These are phyloP conservation scores for Cokeromyces recurvatus DNA, from an alignment of 371 early-diverging fungal genomes.

Conservation along the genomic window DNA sequence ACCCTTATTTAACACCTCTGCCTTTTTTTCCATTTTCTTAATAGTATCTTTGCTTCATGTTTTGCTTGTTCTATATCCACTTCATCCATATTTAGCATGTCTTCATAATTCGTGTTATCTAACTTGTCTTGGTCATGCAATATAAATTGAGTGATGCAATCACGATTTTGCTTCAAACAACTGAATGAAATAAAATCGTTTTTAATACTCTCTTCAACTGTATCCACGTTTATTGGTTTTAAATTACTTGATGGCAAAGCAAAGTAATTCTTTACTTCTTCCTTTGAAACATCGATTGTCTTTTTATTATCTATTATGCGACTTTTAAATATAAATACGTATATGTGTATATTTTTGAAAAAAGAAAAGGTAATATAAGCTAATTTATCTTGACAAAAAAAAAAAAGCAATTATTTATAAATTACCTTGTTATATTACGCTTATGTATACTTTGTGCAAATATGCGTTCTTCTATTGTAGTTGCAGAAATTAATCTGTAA, in stretches of 20 bases:
- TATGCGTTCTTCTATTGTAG: slow-evolving; percentile 35
- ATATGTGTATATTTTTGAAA: too few relatives aligned
- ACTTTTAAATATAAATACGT: slow-evolving; percentile 14
- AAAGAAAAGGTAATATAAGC: too few relatives aligned
- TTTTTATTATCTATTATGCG: slow-evolving; percentile 60
- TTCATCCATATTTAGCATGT: background rate
- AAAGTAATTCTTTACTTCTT: slow-evolving; percentile 4
- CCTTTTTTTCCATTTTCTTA: background rate
- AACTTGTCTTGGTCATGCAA: background rate
- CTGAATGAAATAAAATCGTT: slow-evolving; percentile 1
- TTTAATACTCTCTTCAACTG: background rate
- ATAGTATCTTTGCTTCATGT: background rate
- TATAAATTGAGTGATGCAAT: background rate
- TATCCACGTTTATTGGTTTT: background rate
- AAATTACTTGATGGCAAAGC: background rate
- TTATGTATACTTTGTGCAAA: slow-evolving; percentile 30
- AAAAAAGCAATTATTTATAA: too few relatives aligned
- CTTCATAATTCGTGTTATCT: too few relatives aligned
- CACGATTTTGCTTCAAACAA: background rate
- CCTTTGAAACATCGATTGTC: slow-evolving; percentile 1
- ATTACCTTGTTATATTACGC: slow-evolving; percentile 29
- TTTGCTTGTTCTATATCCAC: background rate
- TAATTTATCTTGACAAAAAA: too few relatives aligned
- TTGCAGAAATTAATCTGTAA: slow-evolving; percentile 45
- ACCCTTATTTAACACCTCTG: too few relatives aligned